These are phyloP conservation scores for Fraxinus nigra DNA, from an alignment of 305 asterid genomes.

Conservation along the genomic window DNA sequence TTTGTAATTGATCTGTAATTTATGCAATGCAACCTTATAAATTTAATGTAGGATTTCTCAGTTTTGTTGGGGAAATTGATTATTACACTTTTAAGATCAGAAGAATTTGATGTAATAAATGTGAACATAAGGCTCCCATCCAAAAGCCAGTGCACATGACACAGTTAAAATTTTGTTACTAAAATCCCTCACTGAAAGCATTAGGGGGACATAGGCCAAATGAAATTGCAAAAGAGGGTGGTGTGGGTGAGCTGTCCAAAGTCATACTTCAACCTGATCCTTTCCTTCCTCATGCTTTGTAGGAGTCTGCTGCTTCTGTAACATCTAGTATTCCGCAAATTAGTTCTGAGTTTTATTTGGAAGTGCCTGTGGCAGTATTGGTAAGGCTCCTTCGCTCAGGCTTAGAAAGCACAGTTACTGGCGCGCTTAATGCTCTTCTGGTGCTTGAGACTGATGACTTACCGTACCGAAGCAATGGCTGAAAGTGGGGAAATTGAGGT, in stretches of 20 bases:
- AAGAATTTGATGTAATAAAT: background rate
- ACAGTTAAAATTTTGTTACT: no score
- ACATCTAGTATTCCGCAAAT: no score
- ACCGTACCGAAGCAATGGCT: constrained; percentile 86
- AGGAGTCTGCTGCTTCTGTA: no score
- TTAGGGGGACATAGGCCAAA: no score
- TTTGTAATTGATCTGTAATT: background rate
- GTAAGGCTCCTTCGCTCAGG: constrained; percentile 84
- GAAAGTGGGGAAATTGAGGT: constrained; percentile 86
- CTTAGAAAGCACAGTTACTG: constrained; percentile 63
- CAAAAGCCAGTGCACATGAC: no score
- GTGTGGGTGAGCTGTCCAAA: no score
- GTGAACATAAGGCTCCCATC: no score
- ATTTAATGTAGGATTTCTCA: background rate
- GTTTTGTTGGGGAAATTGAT: background rate
- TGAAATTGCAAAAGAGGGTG: no score
- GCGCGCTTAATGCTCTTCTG: constrained; percentile 72
- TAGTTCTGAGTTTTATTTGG: constrained; percentile 19
- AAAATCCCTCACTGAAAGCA: no score
- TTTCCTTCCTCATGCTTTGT: no score
- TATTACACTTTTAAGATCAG: background rate
- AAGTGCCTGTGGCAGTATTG: constrained; percentile 83
- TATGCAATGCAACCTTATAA: background rate
- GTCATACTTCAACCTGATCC: no score
- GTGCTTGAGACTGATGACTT: constrained; percentile 79